Percentiles rank a stretch among this genome's conserved stretches.
These are phyloP conservation scores for Angomonas ambiguus DNA, from an alignment of 208 protist genomes.

Conservation along the genomic window DNA sequence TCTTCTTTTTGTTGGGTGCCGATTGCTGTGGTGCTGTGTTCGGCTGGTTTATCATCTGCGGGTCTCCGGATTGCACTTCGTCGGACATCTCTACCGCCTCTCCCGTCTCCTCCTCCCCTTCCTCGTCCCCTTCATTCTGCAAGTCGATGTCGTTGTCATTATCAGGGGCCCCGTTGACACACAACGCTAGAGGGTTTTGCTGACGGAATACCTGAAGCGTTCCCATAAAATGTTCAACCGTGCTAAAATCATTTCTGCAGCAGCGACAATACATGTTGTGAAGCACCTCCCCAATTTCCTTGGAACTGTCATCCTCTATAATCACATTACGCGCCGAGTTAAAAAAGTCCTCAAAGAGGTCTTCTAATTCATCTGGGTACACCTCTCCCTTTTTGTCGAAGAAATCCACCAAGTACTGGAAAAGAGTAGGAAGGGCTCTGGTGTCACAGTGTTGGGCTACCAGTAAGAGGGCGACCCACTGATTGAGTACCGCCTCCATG, in stretches of 20 bases:
- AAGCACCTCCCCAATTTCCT: conserved; percentile 72
- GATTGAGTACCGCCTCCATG: conserved; percentile 65
- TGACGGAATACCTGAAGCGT: conserved; percentile 44
- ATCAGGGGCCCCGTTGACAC: conserved; percentile 40
- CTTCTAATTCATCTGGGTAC: conserved; percentile 79
- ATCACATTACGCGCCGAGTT: conserved; percentile 47
- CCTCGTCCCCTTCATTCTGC: conserved; percentile 7
- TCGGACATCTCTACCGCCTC: neutral
- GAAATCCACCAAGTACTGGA: conserved; percentile 62
- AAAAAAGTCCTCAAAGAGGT: conserved; percentile 89
- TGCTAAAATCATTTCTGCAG: conserved; percentile 58
- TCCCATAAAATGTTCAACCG: conserved; percentile 54
- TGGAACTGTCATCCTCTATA: conserved; percentile 86
- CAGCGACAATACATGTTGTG: conserved; percentile 88
- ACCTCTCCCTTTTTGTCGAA: conserved; percentile 68
- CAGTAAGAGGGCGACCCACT: conserved; percentile 84
- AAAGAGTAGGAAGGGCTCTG: conserved; percentile 45
- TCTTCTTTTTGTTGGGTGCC: conserved; percentile 39
- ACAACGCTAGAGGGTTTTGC: conserved; percentile 62
- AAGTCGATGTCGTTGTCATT: conserved; percentile 15
- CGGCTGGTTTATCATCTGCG: conserved; percentile 11
- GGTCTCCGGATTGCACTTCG: neutral
- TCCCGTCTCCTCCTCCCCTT: neutral
- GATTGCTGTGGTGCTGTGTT: conserved; percentile 16
- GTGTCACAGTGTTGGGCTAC: conserved; percentile 73